Evolutionary conservation across 2,329 filamentous ascomycete genomes (phyloP).

Genomic region (Aspergillus intermedius): DNA sequence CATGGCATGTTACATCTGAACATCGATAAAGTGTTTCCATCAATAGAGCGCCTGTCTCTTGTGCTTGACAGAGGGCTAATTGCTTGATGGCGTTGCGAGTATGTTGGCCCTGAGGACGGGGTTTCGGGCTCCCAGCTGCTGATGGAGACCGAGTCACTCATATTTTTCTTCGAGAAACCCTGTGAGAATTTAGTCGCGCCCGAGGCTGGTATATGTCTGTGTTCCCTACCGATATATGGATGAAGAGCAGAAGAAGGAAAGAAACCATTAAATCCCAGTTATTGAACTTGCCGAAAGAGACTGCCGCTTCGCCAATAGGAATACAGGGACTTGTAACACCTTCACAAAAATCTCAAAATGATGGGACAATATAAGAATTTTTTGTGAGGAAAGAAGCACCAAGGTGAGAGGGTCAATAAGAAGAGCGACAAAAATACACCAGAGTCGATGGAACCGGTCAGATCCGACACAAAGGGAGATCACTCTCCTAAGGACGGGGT

Average conservation of each 20-base stretch:
- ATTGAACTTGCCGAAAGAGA: not conserved
- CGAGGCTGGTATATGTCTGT: not conserved
- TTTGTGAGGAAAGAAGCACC: not conserved
- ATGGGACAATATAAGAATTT: too few relatives aligned
- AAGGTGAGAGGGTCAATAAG: not conserved
- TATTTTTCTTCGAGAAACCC: not conserved
- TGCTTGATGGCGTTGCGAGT: not conserved
- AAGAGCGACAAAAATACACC: not conserved
- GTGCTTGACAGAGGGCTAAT: not conserved
- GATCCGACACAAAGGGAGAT: not conserved
- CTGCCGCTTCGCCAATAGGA: not conserved
- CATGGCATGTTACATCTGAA: conserved; percentile 1
- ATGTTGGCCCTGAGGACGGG: not conserved
- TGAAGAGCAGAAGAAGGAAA: too few relatives aligned
- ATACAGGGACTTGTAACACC: not conserved
- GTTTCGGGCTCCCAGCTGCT: not conserved
- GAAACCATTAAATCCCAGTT: too few relatives aligned
- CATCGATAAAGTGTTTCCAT: not conserved
- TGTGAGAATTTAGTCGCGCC: not conserved
- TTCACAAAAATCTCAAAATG: not conserved
- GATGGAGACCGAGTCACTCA: not conserved
- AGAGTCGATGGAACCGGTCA: not conserved
- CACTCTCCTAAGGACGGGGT: not conserved
- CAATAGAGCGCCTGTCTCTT: not conserved
- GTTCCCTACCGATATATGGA: too few relatives aligned